Base-by-base conservation (phyloP, 768 basidiomycete species). In the Amylocystis lapponica region DNA sequence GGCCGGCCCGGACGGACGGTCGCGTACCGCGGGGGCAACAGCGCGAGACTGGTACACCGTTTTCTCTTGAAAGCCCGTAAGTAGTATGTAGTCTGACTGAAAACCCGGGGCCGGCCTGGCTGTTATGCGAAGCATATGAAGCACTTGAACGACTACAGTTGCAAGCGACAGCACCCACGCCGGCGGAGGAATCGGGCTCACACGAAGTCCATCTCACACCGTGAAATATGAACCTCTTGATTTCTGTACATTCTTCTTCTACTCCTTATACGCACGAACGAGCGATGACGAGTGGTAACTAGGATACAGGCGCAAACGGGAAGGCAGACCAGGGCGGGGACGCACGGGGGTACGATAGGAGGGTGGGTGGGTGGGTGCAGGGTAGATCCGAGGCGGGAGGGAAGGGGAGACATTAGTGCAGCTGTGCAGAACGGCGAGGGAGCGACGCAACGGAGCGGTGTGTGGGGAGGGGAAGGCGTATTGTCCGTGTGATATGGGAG, bases 321-420 rank as follows among this genome's bases (percentile, higher is more conserved):
- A 36, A 30, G 19, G 27, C 31, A 42, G 41, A 42, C 41, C 39
- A 22, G 34, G 36, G 16, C 41, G 25, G 30, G 22, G 20, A 43
- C 38, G 46, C 44, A 35, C 43, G 41, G 43, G 43, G 37, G 46
- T 41, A 47, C 41, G 46, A 48, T 45, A 50, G 40, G 45, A 47
- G 34, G 27, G 27, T 13, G 25, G 30, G 40, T 17, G 25, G 36
- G 23, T 21, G 26, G 41, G 26, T 43, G 26, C 20, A 22, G 39
- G 30, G 19, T 27, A 21, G 34, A 29, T 40, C 41, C 31, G 33
- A 29, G 37, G 4, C 34, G 16, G 39, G 36, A 39, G 32, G 21
- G 17, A 27, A 22, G 43, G 35, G 10, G 35, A 6, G 35, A 4
- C 26, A 42, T 42, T 42, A 42, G 31, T 20, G 38, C 26, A 39